Evolutionary conservation across 441 rosid species (phyloP).

Genomic region (Pelargonium myrrhifolium): DNA sequence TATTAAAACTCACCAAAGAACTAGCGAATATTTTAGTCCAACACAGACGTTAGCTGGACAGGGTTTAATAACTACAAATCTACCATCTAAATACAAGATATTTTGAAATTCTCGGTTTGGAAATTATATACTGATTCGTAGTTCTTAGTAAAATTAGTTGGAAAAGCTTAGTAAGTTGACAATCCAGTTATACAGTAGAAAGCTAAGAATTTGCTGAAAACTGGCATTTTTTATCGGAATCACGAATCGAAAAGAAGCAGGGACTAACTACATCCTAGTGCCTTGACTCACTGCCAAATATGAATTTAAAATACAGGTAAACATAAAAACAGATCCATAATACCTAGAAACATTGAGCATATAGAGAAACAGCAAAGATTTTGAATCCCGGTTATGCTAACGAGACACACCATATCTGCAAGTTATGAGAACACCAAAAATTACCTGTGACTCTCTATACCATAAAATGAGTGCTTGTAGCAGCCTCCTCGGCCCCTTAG

Average conservation of each 20-base stretch:
- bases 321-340: neutral
- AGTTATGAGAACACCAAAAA: neutral
- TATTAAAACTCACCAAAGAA: neutral
- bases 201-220: neutral
- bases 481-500: slow-evolving; percentile 99
- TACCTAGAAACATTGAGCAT: neutral
- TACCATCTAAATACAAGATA: neutral
- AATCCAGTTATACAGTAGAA: neutral
- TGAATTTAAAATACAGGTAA: neutral
- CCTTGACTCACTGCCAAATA: neutral
- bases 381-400: neutral
- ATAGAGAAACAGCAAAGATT: neutral
- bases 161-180: neutral
- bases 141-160: neutral
- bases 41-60: neutral
- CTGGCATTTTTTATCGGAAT: neutral
- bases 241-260: neutral
- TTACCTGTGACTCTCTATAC: slow-evolving; percentile 97
- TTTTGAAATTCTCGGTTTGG: neutral
- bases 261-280: neutral
- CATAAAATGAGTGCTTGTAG: slow-evolving; percentile 96
- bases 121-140: neutral
- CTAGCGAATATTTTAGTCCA: neutral
- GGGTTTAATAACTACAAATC: neutral
- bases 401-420: neutral